Evolutionary conservation across 2,329 filamentous ascomycete species (phyloP).

Genomic region (Epichloe festucae): DNA sequence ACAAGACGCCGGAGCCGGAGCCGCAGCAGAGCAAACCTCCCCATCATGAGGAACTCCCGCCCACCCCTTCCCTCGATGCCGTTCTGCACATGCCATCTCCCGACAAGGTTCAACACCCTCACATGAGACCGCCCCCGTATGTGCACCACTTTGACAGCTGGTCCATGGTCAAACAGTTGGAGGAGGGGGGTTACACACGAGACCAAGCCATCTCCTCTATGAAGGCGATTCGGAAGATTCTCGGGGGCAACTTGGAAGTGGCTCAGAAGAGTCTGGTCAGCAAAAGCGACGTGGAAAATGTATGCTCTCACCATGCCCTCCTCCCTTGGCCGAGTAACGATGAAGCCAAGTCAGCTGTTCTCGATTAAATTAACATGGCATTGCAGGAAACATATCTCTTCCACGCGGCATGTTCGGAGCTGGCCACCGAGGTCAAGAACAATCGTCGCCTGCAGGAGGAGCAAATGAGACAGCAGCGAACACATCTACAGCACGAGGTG

Average conservation of each 20-base stretch:
- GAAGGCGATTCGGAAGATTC: conserved; percentile 73
- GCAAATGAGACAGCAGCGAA: conserved; percentile 68
- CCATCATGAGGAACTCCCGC: conserved; percentile 15
- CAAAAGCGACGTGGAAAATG: conserved; percentile 86
- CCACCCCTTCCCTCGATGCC: conserved; percentile 29
- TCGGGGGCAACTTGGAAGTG: conserved; percentile 68
- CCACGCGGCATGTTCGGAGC: conserved; percentile 81
- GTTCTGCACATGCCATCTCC: conserved; percentile 34
- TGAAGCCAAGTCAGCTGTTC: not conserved
- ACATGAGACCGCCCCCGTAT: conserved; percentile 63
- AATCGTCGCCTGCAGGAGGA: conserved; percentile 66
- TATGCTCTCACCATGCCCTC: conserved; percentile 8
- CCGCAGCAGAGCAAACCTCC: not conserved
- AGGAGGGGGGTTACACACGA: conserved; percentile 57
- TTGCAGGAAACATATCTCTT: conserved; percentile 75
- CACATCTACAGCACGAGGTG: conserved; percentile 83
- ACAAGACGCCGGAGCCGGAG: not conserved
- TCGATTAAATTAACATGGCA: not conserved
- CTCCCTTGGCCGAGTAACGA: not conserved
- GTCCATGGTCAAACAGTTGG: conserved; percentile 69
- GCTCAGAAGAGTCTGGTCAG: conserved; percentile 71
- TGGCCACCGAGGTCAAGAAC: conserved; percentile 75
- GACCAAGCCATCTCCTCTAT: conserved; percentile 74
- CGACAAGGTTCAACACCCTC: conserved; percentile 40
- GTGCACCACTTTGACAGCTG: conserved; percentile 97